Evolutionary conservation across 1,139 yeast species (phyloP), one percentile per base, ranked within the genome.

Genomic region (Suhomyces taliae): DNA sequence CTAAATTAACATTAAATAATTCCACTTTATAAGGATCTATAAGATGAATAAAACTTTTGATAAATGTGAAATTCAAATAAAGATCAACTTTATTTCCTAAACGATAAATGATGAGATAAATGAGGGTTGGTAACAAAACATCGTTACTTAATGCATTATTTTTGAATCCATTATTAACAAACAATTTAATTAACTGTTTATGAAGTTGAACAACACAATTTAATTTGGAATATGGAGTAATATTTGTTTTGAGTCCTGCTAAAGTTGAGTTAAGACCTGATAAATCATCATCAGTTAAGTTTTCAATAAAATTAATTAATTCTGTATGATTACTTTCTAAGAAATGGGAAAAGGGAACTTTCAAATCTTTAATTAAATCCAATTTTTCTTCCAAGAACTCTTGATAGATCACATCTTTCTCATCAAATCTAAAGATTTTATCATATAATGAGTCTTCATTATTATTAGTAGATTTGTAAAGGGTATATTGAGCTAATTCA

Each of bases 401-500:
- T 49, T 72, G 78, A 52, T 60, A 60, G 14, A 70, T 57, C 26
- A 72, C 60, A 53, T 74, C 79, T 38, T 63, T 63, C 49, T 70
- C 70, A 53, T 74, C 75, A 50, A 74, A 74, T 39, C 66, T 55
- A 48, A 70, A 69, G 36, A 74, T 60, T 55, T 74, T 74, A 41
- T 73, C 76, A 51, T 70, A 72, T 37, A 74, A 57, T 9, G 67
- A 49, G 26, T 66, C 69, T 42, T 72, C 74, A 4, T 61, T 56
- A 27, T 53, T 57, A 37, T 50, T 55, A 34, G 56, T 46, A 6
- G 72, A 59, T 26, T 60, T 53, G 52, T 73, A 70, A 27, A 74
- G 56, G 27, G 57, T 54, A n/a, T 47, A 46, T 44, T 69, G 74
- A 6, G 76, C 75, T 34, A 55, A 49, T 48, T 72, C 75, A 15